phyloP scores from a whole-genome alignment of 148 eudicot genomes.

The Drosera capensis region DNA sequence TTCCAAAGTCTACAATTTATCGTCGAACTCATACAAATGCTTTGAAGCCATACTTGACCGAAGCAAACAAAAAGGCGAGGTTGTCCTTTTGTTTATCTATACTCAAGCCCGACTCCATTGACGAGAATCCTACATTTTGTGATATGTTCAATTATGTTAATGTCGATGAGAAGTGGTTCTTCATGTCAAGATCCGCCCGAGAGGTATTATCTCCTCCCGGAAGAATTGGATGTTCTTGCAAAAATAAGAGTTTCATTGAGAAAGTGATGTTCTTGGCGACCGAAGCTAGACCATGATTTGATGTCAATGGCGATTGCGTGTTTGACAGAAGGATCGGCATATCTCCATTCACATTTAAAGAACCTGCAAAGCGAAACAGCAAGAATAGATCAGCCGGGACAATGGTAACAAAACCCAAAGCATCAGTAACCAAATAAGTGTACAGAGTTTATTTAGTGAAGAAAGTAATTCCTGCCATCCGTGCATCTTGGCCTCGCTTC shows the following conservation, averaged over 20 bases:
- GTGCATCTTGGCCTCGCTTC: constrained; percentile 11
- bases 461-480: constrained; percentile 11
- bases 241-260: constrained; percentile 9
- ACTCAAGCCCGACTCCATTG: background rate
- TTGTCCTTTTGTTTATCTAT: constrained; percentile 4
- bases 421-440: constrained; percentile 6
- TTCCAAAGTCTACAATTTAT: too few species aligned
- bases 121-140: background rate
- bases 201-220: background rate
- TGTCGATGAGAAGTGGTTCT: constrained; percentile 11
- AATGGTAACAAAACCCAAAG: constrained; percentile 10
- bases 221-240: background rate
- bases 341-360: constrained; percentile 4
- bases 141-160: constrained; percentile 1
- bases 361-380: constrained; percentile 11
- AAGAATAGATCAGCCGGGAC: constrained; percentile 12
- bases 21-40: constrained; percentile 4
- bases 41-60: constrained; percentile 1
- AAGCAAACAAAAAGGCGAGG: constrained; percentile 4
- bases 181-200: background rate
- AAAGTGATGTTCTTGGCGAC: constrained; percentile 19
- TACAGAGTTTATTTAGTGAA: constrained; percentile 7
- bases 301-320: background rate
- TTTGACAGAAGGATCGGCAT: constrained; percentile 16
- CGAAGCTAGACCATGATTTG: constrained; percentile 15